A percentile compares a stretch with the other conserved stretches of the same genome.
Evolutionary conservation across 306 rosid genomes (phyloP).

Genomic region (Lupinus albus): DNA sequence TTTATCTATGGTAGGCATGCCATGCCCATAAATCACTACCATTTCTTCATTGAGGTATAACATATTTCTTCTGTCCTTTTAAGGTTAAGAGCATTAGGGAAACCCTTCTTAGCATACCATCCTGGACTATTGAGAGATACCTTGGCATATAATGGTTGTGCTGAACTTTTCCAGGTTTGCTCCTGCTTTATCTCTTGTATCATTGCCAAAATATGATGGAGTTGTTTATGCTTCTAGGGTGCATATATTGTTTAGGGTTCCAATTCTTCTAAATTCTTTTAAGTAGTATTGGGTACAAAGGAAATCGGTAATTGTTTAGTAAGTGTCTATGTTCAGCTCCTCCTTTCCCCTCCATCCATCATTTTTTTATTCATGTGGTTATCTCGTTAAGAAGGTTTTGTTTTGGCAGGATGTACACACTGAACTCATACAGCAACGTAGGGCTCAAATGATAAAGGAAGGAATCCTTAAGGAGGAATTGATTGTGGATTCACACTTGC

Average conservation of each 20-base stretch:
- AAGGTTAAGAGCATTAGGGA: constrained; percentile 80
- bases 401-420: constrained; percentile 87
- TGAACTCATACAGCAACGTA: constrained; percentile 89
- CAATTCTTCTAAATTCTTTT: constrained; percentile 20
- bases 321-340: constrained; percentile 11
- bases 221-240: constrained; percentile 22
- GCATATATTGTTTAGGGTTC: constrained; percentile 27
- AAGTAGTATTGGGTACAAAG: constrained; percentile 28
- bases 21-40: constrained; percentile 13
- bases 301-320: constrained; percentile 32
- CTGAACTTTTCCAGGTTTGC: constrained; percentile 94
- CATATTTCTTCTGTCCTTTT: constrained; percentile 38
- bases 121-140: constrained; percentile 86
- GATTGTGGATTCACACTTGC: constrained; percentile 69
- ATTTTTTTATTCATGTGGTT: constrained; percentile 23
- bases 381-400: constrained; percentile 38
- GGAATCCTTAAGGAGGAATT: constrained; percentile 64
- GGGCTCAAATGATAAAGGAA: constrained; percentile 81
- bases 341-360: background rate
- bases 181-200: constrained; percentile 34
- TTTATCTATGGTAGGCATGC: constrained; percentile 32
- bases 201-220: constrained; percentile 8
- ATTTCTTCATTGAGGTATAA: constrained; percentile 36
- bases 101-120: constrained; percentile 87
- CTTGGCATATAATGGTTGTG: constrained; percentile 95